phyloP scores from a whole-genome alignment of 441 rosid genomes.

The Eutrema salsugineum region DNA sequence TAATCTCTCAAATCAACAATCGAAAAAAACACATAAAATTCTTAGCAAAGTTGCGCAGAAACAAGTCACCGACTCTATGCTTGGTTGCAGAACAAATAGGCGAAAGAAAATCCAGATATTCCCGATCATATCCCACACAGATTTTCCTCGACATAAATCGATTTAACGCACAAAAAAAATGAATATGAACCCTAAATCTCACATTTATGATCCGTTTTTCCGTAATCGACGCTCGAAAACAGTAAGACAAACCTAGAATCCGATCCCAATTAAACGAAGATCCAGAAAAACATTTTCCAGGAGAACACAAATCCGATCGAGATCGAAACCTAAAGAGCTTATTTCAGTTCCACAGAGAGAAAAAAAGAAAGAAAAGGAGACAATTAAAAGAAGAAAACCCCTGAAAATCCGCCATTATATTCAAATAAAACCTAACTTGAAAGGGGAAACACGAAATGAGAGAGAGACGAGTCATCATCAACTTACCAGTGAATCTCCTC shows the following conservation, averaged over 20 bases:
- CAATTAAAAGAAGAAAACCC: neutral
- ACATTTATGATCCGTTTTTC: constrained; percentile 20
- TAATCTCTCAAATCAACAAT: neutral
- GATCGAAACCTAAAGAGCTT: neutral
- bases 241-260: constrained; percentile 11
- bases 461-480: neutral
- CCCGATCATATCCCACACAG: neutral
- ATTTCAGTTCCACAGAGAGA: neutral
- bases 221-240: constrained; percentile 17
- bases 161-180: neutral
- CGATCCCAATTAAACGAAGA: constrained; percentile 21
- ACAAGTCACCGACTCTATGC: neutral
- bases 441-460: neutral
- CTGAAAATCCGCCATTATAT: neutral
- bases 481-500: constrained; percentile 34
- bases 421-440: neutral
- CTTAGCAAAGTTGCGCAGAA: neutral
- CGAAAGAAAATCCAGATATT: neutral
- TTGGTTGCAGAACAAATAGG: neutral
- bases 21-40: neutral
- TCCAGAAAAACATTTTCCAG: neutral
- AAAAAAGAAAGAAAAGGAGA: neutral
- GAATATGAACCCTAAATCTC: constrained; percentile 9
- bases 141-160: neutral
- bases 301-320: constrained; percentile 18